Base-by-base conservation (phyloP, 2,329 filamentous ascomycete species). In the Aspergillus puulaauensis region DNA sequence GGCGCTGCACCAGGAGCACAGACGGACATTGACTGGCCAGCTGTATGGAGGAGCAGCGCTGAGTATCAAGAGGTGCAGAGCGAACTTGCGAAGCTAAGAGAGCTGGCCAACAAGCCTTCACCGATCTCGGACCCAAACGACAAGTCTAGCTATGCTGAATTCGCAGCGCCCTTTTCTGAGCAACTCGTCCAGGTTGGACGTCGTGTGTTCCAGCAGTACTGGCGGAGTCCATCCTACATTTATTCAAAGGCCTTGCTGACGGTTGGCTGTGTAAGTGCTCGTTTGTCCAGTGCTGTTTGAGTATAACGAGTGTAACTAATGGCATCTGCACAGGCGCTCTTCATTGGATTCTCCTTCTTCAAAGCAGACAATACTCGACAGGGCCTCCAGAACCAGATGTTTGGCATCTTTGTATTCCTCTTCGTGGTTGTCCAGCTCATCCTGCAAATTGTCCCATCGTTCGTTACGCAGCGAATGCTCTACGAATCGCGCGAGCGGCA, bases 121-220 rank as follows among this genome's bases (percentile, higher is more conserved):
- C 7, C 31, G 2, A 21, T 39, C 3, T 46, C 41, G 3, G 51
- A 53, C 5, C 41, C 51, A 24, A 46, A 53, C 37, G 51, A 50
- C 24, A 55, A 55, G 8, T 35, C 53, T 3, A 44, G 39, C 19
- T 31, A 44, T 21, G 27, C 37, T n/a, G 90, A 95, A 67, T 96
- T 95, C 58, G 91, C 91, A 4, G 88, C 90, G 21, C 83, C 89
- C 0, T 89, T 93, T 69, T 70, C 64, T 55, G 70, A 76, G 6
- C 91, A 96, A 73, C 75, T 93, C 27, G 75, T 73, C 51, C 80
- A 86, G 67, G 89, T 92, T 56, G 83, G 83, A 5, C 73, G 82
- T 63, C 90, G 91, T 66, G 89, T 93, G 23, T 93, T 93, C 79
- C 84, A 93, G 72, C 90, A 96, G 72, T 95, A 93, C 82, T 96